Conservation (phyloP, 345 rosid genomes). For the Geranium brycei region DNA sequence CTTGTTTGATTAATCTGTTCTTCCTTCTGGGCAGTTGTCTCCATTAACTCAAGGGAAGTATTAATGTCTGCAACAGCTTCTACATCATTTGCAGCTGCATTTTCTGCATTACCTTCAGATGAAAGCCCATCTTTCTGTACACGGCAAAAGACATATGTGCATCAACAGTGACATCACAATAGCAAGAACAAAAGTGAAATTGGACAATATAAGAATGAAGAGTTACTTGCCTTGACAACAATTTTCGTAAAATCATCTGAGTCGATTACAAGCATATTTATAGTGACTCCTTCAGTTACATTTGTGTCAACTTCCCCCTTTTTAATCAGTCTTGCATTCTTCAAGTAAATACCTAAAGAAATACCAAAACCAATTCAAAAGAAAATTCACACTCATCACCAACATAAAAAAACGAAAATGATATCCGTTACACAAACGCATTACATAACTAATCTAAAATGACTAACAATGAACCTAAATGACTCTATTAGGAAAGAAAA, state of each 20-base stretch:
- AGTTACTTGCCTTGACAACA: constrained; percentile 50
- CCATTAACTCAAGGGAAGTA: constrained; percentile 12
- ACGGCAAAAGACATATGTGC: constrained; percentile 6
- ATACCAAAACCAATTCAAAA: not conserved
- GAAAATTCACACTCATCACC: not conserved
- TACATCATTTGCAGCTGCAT: constrained; percentile 23
- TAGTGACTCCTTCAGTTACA: constrained; percentile 33
- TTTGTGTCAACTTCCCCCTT: constrained; percentile 56
- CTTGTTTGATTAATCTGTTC: constrained; percentile 20
- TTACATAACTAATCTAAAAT: too few relatives aligned
- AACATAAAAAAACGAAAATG: not conserved
- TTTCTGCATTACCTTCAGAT: constrained; percentile 28
- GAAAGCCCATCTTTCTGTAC: constrained; percentile 50
- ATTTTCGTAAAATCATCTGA: constrained; percentile 68
- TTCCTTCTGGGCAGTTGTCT: constrained; percentile 17
- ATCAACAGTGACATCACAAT: not conserved
- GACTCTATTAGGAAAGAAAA: not conserved
- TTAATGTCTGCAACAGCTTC: constrained; percentile 24
- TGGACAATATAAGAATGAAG: not conserved
- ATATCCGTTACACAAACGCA: not conserved
- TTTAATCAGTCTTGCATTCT: constrained; percentile 62
- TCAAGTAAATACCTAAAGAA: constrained; percentile 60
- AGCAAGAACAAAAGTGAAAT: constrained; percentile 2
- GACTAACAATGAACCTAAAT: too few relatives aligned
- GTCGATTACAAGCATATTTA: constrained; percentile 60